Conservation (phyloP, 495 filamentous ascomycete species). For the Talaromyces trachyspermus region DNA sequence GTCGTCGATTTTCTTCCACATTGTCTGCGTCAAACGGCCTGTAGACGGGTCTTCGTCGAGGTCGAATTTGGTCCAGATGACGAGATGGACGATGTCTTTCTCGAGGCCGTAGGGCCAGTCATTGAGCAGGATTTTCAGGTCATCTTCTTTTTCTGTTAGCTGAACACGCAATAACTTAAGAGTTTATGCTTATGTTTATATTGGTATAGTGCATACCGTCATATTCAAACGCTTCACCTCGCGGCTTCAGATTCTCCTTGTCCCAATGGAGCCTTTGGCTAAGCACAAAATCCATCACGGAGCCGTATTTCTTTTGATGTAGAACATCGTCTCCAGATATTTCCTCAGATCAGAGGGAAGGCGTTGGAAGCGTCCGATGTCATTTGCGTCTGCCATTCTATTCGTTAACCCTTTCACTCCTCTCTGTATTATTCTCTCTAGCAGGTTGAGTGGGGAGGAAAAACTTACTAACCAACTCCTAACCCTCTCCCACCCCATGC, state of each 20-base stretch:
- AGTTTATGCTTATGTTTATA: too few species aligned
- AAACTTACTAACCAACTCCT: conserved; percentile 45
- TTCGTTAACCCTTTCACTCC: conserved; percentile 2
- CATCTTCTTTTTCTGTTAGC: conserved; percentile 49
- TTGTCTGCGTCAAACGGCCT: conserved; percentile 56
- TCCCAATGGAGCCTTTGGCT: conserved; percentile 59
- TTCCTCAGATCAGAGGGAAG: conserved; percentile 63
- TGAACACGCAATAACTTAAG: too few species aligned
- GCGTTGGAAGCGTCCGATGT: conserved; percentile 65
- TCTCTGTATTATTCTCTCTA: background rate
- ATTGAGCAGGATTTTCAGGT: conserved; percentile 71
- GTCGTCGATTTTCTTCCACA: conserved; percentile 55
- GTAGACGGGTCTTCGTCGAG: conserved; percentile 59
- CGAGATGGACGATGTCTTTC: conserved; percentile 65
- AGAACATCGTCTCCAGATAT: conserved; percentile 59
- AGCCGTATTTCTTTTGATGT: conserved; percentile 58
- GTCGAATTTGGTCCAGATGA: conserved; percentile 88
- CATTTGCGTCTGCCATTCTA: conserved; percentile 55
- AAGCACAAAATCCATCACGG: conserved; percentile 67
- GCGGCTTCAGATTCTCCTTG: conserved; percentile 35
- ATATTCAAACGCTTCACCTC: conserved; percentile 41
- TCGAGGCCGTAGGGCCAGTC: conserved; percentile 91
- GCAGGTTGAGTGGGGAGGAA: background rate
- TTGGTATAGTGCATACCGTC: conserved; percentile 37
- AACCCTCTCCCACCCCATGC: conserved; percentile 57